Evolutionary conservation across 2,329 filamentous ascomycete genomes (phyloP).

Genomic region (Aspergillus sp.): DNA sequence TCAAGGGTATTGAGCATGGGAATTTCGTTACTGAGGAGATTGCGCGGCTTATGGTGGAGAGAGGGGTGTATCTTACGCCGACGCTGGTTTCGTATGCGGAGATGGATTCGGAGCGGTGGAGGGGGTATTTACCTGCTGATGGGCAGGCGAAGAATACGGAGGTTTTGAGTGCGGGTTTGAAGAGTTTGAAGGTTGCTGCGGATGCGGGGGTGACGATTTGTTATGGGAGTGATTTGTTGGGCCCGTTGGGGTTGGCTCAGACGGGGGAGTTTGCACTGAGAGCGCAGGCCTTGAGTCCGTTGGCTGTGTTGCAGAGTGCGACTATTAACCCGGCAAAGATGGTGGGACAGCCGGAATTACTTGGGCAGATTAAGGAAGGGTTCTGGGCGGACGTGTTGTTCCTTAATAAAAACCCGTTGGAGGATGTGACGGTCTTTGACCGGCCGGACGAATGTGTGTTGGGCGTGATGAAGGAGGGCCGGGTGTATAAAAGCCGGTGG

Average conservation of each 20-base stretch:
- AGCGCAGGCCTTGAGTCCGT: slow-evolving; percentile 40
- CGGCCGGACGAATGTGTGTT: slow-evolving; percentile 49
- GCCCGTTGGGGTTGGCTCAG: slow-evolving; percentile 51
- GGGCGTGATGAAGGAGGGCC: slow-evolving; percentile 57
- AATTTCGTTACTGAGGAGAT: slow-evolving; percentile 47
- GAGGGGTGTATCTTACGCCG: slow-evolving; percentile 53
- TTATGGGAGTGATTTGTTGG: slow-evolving; percentile 57
- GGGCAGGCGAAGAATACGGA: slow-evolving; percentile 52
- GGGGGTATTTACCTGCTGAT: slow-evolving; percentile 27
- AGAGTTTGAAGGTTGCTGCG: slow-evolving; percentile 49
- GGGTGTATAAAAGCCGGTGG: slow-evolving; percentile 32
- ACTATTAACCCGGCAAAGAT: slow-evolving; percentile 55
- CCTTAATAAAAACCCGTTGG: slow-evolving; percentile 53
- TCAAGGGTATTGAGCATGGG: slow-evolving; percentile 56
- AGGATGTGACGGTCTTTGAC: slow-evolving; percentile 55
- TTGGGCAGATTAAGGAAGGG: slow-evolving; percentile 54
- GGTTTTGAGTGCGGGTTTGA: slow-evolving; percentile 50
- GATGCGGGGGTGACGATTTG: slow-evolving; percentile 57
- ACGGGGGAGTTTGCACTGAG: slow-evolving; percentile 51
- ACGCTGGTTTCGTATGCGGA: slow-evolving; percentile 55
- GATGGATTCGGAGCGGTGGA: slow-evolving; percentile 38
- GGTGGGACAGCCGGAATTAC: slow-evolving; percentile 45
- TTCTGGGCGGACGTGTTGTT: slow-evolving; percentile 56
- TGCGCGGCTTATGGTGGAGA: slow-evolving; percentile 52
- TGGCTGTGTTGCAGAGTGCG: slow-evolving; percentile 51